Percentiles rank a stretch among this genome's conserved stretches.
Conservation (phyloP, 1,284 basidiomycete species). For the Ustilago curta region DNA sequence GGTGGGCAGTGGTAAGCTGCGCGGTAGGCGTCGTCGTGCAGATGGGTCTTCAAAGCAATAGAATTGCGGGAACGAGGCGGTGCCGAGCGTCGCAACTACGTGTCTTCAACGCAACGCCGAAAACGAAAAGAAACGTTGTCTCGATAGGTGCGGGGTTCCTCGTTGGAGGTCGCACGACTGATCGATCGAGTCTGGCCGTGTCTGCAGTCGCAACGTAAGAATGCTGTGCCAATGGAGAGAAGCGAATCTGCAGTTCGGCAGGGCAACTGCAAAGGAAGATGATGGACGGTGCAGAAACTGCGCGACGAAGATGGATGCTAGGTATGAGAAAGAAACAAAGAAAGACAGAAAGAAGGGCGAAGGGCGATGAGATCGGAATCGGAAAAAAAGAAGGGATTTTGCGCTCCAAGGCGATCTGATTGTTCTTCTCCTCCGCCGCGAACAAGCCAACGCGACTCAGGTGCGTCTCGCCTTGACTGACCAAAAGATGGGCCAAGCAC, state of each 20-base stretch:
- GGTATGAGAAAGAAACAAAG: background rate
- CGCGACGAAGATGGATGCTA: background rate
- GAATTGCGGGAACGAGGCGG: too few relatives aligned
- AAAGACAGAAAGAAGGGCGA: too few relatives aligned
- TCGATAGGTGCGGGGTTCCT: background rate
- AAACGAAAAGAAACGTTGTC: background rate
- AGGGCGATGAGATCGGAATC: background rate
- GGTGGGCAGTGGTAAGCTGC: background rate
- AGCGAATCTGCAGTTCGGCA: background rate
- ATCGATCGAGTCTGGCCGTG: conserved; percentile 1
- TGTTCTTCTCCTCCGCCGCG: conserved; percentile 8
- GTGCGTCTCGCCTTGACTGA: background rate
- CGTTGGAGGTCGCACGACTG: background rate
- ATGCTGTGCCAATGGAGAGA: background rate
- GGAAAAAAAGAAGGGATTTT: conserved; percentile 1
- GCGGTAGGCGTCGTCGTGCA: background rate
- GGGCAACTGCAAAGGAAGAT: background rate
- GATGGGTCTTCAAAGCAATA: background rate
- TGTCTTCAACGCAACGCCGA: background rate
- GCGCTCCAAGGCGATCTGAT: conserved; percentile 3
- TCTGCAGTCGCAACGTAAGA: background rate
- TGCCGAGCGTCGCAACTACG: background rate
- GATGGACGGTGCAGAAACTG: background rate
- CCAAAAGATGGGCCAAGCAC: too few relatives aligned
- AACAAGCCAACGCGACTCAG: conserved; percentile 13